Evolutionary conservation across 2,329 filamentous ascomycete genomes (phyloP).

Genomic region (Colletotrichum gloeosporioides): DNA sequence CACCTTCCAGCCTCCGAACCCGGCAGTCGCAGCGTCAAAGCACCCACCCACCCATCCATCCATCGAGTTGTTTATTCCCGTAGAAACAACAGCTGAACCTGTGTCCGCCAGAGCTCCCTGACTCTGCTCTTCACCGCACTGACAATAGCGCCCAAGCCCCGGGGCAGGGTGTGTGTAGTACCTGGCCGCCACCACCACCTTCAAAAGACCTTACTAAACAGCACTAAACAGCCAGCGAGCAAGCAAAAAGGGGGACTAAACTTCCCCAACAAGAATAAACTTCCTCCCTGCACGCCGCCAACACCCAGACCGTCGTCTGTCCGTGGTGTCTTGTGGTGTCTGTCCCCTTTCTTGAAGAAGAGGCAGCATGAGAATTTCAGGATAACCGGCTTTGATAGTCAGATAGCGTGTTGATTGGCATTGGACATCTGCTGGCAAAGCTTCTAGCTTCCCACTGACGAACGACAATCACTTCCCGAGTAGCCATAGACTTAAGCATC

Average conservation of each 20-base stretch:
- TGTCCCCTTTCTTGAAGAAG: background rate
- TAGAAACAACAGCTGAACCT: background rate
- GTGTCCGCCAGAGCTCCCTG: background rate
- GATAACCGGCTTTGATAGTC: background rate
- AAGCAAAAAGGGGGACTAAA: background rate
- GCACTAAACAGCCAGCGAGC: background rate
- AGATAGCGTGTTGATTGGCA: background rate
- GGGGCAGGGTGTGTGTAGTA: background rate
- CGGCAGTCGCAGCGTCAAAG: background rate
- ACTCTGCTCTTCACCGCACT: background rate
- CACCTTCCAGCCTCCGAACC: conserved; percentile 1
- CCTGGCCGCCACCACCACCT: background rate
- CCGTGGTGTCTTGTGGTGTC: background rate
- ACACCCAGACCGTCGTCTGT: background rate
- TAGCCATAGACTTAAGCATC: background rate
- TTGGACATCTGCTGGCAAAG: background rate
- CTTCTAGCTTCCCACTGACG: background rate
- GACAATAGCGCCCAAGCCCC: background rate
- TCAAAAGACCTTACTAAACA: background rate
- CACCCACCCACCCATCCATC: background rate
- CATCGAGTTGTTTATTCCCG: background rate
- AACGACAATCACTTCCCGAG: background rate
- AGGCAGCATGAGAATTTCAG: background rate
- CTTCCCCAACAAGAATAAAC: conserved; percentile 18
- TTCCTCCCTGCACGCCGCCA: background rate